Conservation (phyloP, 1,139 yeast species). For the Candida freyschussii region DNA sequence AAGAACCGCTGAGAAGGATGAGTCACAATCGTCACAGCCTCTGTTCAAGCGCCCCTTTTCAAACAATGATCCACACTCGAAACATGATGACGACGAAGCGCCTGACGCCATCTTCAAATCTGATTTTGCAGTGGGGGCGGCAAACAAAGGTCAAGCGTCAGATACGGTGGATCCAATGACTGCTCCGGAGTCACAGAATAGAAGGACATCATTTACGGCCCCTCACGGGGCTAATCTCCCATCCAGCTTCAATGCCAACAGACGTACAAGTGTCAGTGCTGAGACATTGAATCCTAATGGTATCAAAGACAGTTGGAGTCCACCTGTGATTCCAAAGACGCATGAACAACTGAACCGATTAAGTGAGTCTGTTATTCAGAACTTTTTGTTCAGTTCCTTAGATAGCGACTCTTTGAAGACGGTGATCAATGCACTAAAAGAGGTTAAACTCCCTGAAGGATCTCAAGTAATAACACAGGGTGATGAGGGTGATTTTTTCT, state of each 20-base stretch:
- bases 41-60: slow-evolving; percentile 61
- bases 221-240: slow-evolving; percentile 35
- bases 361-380: slow-evolving; percentile 66
- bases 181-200: slow-evolving; percentile 12
- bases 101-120: slow-evolving; percentile 22
- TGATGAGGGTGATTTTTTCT: slow-evolving; percentile 93
- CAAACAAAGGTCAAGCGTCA: slow-evolving; percentile 20
- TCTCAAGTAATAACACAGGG: slow-evolving; percentile 83
- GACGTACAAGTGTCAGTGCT: slow-evolving; percentile 86
- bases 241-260: slow-evolving; percentile 64
- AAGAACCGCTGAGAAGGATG: slow-evolving; percentile 8
- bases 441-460: slow-evolving; percentile 56
- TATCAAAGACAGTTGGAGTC: slow-evolving; percentile 63
- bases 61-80: slow-evolving; percentile 59
- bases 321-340: slow-evolving; percentile 56
- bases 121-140: slow-evolving; percentile 35
- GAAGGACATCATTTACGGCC: slow-evolving; percentile 20
- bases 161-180: slow-evolving; percentile 26
- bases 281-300: slow-evolving; percentile 46
- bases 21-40: slow-evolving; percentile 10
- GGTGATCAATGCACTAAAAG: slow-evolving; percentile 77
- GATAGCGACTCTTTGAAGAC: slow-evolving; percentile 68
- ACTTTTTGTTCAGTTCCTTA: slow-evolving; percentile 78
- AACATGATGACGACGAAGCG: slow-evolving; percentile 24
- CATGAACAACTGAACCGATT: slow-evolving; percentile 64